These are phyloP conservation scores for Tulasnella sp. DNA, from an alignment of 768 basidiomycete genomes.

Conservation along the genomic window DNA sequence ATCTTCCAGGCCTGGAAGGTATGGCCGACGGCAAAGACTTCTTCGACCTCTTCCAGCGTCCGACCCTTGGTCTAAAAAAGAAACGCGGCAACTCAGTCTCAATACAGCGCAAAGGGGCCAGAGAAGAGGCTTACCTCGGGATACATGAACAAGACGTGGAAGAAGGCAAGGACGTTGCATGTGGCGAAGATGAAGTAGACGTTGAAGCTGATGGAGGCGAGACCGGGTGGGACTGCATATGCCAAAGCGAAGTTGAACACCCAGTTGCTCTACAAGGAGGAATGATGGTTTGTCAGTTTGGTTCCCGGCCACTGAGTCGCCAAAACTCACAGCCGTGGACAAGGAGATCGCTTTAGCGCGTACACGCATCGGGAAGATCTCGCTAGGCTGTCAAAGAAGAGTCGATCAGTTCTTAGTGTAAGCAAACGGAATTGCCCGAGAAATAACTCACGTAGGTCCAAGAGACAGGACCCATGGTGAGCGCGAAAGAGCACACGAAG, in stretches of 20 bases:
- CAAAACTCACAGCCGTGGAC: conserved; percentile 27
- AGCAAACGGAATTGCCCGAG: too few species aligned
- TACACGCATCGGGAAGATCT: conserved; percentile 30
- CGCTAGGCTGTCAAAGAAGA: conserved; percentile 44
- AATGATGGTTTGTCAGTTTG: background rate
- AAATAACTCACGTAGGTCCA: conserved; percentile 35
- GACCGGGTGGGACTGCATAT: conserved; percentile 63
- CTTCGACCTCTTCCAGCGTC: conserved; percentile 70
- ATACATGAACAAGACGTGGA: conserved; percentile 66
- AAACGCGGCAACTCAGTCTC: too few species aligned
- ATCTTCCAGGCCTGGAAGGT: conserved; percentile 57
- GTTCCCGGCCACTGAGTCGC: conserved; percentile 16
- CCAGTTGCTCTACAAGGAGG: conserved; percentile 26
- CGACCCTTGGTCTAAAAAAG: conserved; percentile 25
- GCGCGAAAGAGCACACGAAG: conserved; percentile 61
- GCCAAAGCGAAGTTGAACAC: conserved; percentile 65
- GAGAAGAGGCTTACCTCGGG: conserved; percentile 36
- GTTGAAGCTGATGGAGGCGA: conserved; percentile 37
- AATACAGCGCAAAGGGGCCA: conserved; percentile 41
- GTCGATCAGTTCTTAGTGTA: background rate
- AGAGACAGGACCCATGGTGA: conserved; percentile 64
- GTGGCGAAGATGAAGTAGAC: conserved; percentile 71
- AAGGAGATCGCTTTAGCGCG: conserved; percentile 50
- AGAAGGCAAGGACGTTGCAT: conserved; percentile 54
- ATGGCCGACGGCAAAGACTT: conserved; percentile 61